Evolutionary conservation across 139 green algal genomes (phyloP).

Genomic region (Desmodesmus armatus): DNA sequence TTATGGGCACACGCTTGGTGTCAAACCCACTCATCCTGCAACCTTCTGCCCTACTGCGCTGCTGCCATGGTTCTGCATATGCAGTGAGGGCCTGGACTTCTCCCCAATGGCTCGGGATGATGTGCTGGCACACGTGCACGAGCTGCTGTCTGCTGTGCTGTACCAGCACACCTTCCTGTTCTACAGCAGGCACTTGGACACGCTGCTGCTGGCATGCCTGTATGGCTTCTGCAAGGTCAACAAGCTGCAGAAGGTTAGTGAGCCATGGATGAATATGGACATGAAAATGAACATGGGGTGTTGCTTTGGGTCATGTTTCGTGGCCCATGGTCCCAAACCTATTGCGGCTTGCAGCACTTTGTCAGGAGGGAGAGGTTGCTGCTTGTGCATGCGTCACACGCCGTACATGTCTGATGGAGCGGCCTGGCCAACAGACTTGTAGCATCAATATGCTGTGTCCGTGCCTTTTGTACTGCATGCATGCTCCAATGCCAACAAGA

Average conservation of each 20-base stretch:
- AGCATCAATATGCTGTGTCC: too few species aligned
- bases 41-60: neutral
- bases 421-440: too few species aligned
- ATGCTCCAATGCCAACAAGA: too few species aligned
- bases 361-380: constrained; percentile 84
- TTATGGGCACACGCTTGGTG: too few species aligned
- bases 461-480: too few species aligned
- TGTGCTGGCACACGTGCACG: constrained; percentile 41
- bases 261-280: too few species aligned
- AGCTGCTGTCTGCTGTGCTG: constrained; percentile 61
- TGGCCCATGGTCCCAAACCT: neutral
- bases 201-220: constrained; percentile 87
- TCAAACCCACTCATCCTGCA: too few species aligned
- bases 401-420: too few species aligned
- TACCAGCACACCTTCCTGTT: constrained; percentile 85
- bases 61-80: neutral
- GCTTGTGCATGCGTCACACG: too few species aligned
- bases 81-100: constrained; percentile 57
- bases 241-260: constrained; percentile 49
- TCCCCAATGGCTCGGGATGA: constrained; percentile 31
- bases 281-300: too few species aligned
- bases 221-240: constrained; percentile 95
- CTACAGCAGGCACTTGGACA: constrained; percentile 93
- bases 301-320: too few species aligned
- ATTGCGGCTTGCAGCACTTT: neutral